Evolutionary conservation across 495 filamentous ascomycete species (phyloP).

Genomic region (Penicillium steckii): DNA sequence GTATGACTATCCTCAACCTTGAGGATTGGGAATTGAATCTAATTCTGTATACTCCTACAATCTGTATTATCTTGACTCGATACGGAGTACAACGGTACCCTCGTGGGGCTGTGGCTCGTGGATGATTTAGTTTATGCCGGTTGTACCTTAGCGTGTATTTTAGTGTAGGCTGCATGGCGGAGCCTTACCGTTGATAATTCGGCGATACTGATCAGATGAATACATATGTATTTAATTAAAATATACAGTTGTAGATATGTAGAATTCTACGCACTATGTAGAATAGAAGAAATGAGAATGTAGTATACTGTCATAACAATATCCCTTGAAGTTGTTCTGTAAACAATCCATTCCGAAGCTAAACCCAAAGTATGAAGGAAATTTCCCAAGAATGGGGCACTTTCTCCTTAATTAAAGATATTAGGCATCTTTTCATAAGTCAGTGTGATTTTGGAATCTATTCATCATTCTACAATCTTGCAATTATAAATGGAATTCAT

Average conservation of each 20-base stretch:
- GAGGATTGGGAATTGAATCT: too few species aligned
- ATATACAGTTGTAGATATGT: background rate
- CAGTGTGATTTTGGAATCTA: too few species aligned
- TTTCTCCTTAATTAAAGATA: background rate
- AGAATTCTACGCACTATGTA: background rate
- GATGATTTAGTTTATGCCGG: background rate
- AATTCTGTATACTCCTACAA: too few species aligned
- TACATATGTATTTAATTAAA: background rate
- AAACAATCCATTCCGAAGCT: background rate
- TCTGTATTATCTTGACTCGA: too few species aligned
- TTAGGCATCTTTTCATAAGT: too few species aligned
- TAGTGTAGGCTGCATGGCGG: background rate
- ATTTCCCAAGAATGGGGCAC: background rate
- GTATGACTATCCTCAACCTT: too few species aligned
- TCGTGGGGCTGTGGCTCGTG: constrained; percentile 1
- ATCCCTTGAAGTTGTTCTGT: too few species aligned
- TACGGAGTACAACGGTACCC: background rate
- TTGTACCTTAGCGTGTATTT: background rate
- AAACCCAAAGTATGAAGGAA: background rate
- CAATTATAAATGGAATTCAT: too few species aligned
- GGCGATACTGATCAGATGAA: background rate
- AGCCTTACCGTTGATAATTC: background rate
- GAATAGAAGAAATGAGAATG: background rate
- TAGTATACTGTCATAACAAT: too few species aligned
- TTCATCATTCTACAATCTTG: too few species aligned